phyloP scores from a whole-genome alignment of 2,329 filamentous ascomycete species.

The Dryadomyces quercus-mongolicae region DNA sequence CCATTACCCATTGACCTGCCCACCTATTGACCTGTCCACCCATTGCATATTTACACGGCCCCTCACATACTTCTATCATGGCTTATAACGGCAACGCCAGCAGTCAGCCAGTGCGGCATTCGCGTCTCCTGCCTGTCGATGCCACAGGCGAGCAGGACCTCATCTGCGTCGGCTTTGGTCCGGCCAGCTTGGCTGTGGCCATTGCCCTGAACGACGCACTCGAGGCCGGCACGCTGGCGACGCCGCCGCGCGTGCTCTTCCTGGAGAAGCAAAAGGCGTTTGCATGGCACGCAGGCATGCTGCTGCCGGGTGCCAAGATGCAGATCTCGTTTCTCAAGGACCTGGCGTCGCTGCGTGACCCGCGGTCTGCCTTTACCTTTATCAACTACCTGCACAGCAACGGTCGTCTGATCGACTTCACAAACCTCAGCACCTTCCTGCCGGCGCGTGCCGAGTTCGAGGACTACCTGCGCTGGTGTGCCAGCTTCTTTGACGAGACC shows the following conservation, averaged over 20 bases:
- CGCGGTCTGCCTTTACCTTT: constrained; percentile 86
- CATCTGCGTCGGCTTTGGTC: constrained; percentile 85
- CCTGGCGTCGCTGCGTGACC: constrained; percentile 78
- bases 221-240: constrained; percentile 32
- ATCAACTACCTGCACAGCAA: constrained; percentile 84
- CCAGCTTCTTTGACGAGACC: constrained; percentile 59
- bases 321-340: constrained; percentile 98
- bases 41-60: too few species aligned
- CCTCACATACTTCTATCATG: too few species aligned
- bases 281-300: constrained; percentile 92
- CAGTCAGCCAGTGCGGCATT: background rate
- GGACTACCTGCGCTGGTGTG: constrained; percentile 91
- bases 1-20: too few species aligned
- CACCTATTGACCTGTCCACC: too few species aligned
- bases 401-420: constrained; percentile 75
- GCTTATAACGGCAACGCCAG: background rate
- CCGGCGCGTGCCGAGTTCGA: constrained; percentile 83
- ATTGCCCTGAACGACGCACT: constrained; percentile 78
- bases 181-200: constrained; percentile 78
- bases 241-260: constrained; percentile 64
- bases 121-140: constrained; percentile 5
- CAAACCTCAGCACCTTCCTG: constrained; percentile 80
- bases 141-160: constrained; percentile 65
- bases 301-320: constrained; percentile 87
- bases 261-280: constrained; percentile 76